These are phyloP conservation scores for Coemansia umbellata DNA, from an alignment of 192 early-diverging fungal species.

Conservation along the genomic window DNA sequence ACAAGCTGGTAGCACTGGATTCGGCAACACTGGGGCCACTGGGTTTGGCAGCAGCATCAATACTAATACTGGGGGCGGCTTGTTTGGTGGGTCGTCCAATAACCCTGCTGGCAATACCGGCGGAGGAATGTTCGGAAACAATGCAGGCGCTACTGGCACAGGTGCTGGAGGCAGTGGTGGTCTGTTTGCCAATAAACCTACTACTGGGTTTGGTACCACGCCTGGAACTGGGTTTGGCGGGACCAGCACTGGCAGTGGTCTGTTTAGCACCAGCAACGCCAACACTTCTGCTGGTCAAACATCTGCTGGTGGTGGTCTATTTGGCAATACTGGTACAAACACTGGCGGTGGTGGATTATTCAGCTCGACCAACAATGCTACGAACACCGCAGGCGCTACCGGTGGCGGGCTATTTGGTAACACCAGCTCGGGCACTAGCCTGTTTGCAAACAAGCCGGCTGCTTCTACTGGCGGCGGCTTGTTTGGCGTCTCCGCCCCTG, in stretches of 20 bases:
- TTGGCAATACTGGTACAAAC: slow-evolving; percentile 18
- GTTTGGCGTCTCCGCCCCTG: slow-evolving; percentile 6
- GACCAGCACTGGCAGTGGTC: not conserved
- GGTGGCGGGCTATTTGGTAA: slow-evolving; percentile 46
- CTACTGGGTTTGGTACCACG: too few relatives aligned
- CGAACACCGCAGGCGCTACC: not conserved
- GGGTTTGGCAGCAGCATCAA: slow-evolving; percentile 13
- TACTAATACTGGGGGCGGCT: slow-evolving; percentile 1
- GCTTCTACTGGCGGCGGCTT: slow-evolving; percentile 31
- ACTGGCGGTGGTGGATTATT: slow-evolving; percentile 27
- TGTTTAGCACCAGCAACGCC: not conserved
- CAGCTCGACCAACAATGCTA: not conserved
- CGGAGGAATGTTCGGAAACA: slow-evolving; percentile 1
- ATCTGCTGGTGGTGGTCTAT: slow-evolving; percentile 26
- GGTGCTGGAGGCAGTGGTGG: slow-evolving; percentile 5
- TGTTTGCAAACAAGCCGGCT: not conserved
- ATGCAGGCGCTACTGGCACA: not conserved
- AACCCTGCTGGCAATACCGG: slow-evolving; percentile 1
- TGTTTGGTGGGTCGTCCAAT: slow-evolving; percentile 10
- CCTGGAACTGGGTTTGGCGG: too few relatives aligned
- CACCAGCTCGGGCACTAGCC: slow-evolving; percentile 10
- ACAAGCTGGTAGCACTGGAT: slow-evolving; percentile 12
- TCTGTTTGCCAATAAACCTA: slow-evolving; percentile 27
- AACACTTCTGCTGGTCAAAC: too few relatives aligned
- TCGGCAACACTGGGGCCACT: slow-evolving; percentile 4